Percentiles rank a stretch among this genome's conserved stretches.
These are phyloP conservation scores for Suillus bovinus DNA, from an alignment of 768 basidiomycete genomes.

Conservation along the genomic window DNA sequence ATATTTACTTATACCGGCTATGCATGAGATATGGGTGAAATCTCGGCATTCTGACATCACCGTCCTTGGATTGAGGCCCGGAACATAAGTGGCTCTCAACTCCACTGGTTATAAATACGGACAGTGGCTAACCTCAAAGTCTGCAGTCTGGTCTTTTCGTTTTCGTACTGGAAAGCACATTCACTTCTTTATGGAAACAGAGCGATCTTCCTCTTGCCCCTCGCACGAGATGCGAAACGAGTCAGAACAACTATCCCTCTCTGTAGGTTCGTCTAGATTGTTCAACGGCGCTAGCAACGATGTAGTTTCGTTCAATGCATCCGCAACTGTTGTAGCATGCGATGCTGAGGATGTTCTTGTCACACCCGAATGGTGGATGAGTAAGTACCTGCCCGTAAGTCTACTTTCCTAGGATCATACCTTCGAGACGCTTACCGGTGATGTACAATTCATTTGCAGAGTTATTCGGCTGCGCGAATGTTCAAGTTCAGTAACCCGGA, in stretches of 20 bases:
- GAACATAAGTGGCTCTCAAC: background rate
- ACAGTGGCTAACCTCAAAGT: background rate
- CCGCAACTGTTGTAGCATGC: background rate
- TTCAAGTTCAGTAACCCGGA: constrained; percentile 5
- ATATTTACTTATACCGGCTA: background rate
- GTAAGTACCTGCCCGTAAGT: constrained; percentile 11
- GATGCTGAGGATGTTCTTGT: constrained; percentile 6
- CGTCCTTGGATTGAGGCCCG: background rate
- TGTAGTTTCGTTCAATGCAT: background rate
- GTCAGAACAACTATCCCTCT: background rate
- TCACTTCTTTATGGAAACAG: background rate
- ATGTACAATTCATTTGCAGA: background rate
- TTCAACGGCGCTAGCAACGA: background rate
- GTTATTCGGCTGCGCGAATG: constrained; percentile 7
- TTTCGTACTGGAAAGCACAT: background rate
- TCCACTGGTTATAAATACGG: background rate
- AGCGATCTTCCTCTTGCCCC: background rate
- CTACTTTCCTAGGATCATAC: background rate
- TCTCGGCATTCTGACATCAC: background rate
- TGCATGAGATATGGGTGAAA: background rate
- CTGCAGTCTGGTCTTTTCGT: background rate
- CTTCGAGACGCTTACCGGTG: background rate
- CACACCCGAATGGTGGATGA: constrained; percentile 9
- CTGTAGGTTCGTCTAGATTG: background rate
- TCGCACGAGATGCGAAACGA: background rate